Base-by-base conservation (phyloP, 2,329 filamentous ascomycete genomes). In the Simplicillium sp. region DNA sequence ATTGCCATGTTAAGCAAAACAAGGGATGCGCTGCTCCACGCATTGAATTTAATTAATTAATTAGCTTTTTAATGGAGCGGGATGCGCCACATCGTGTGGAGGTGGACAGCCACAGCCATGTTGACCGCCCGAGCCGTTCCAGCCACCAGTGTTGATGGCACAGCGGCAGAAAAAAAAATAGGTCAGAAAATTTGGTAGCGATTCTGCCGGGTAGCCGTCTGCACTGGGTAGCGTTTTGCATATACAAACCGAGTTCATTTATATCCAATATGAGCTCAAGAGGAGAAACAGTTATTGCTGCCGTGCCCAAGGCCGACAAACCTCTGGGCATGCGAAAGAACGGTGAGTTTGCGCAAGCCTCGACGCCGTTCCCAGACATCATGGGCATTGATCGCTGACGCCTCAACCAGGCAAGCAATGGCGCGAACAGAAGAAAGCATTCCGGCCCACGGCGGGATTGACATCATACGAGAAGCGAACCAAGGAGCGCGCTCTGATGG, bases 401-500 rank as follows among this genome's bases (percentile, higher is more conserved):
- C 32, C 12, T 7, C n/a, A n/a, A 18, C 8, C 57, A 95, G 92
- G 92, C 59, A 96, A 97, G 69, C 86, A 94, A 68, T 98, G 92
- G 92, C 88, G 94, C 59, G 70, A 74, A 40, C 71, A 76, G 20
- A 90, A 88, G 60, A 85, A 82, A 47, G 80, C 92, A 1, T 97
- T 97, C 64, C 82, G 92, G 32, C 90, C 87, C 4, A 80, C 70
- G 12, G 73, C 84, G 9, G 87, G 89, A 18, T 74, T 88, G 51
- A 85, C 78, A 3, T 80, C 87, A 1, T 97, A 84, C 60, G 80
- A 82, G 50, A 83, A 87, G 62, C 81, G 90, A 40, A 68, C 77
- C 36, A 80, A 82, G 51, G 73, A 81, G 46, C 78, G 87, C 39
- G 76, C 80, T 46, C 75, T 80, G 7, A 73, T 81, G 52, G 75